Evolutionary conservation across 139 green algal genomes (phyloP).

Genomic region (Picochlorum sp.): DNA sequence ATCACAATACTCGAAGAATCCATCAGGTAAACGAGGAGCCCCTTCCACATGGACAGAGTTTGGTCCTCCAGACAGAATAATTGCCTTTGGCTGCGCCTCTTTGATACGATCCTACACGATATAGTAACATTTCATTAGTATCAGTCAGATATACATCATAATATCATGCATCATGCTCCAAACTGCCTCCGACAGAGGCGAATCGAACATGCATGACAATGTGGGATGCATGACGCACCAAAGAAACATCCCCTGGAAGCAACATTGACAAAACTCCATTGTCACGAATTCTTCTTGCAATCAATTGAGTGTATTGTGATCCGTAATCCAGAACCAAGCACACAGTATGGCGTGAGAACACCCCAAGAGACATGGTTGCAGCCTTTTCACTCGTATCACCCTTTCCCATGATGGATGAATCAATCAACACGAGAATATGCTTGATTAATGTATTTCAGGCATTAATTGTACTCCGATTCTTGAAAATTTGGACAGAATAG

Average conservation of each 20-base stretch:
- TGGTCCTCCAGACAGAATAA: slow-evolving; percentile 93
- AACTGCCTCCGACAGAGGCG: no score
- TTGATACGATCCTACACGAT: slow-evolving; percentile 71
- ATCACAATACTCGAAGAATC: slow-evolving; percentile 71
- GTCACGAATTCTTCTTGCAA: slow-evolving; percentile 85
- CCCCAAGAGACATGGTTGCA: slow-evolving; percentile 10
- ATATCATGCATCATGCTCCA: neutral
- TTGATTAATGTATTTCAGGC: no score
- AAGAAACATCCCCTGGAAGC: slow-evolving; percentile 73
- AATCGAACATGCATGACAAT: neutral
- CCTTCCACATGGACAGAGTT: slow-evolving; percentile 91
- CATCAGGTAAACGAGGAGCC: slow-evolving; percentile 70
- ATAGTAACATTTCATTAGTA: neutral
- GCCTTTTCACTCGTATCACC: slow-evolving; percentile 6
- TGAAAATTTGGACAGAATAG: no score
- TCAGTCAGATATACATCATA: neutral
- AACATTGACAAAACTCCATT: slow-evolving; percentile 83
- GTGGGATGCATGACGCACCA: slow-evolving; percentile 44
- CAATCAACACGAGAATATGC: no score
- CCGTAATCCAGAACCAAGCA: slow-evolving; percentile 82
- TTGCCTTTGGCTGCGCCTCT: slow-evolving; percentile 53
- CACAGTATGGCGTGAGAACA: slow-evolving; percentile 27
- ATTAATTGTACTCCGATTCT: no score
- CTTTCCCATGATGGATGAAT: neutral
- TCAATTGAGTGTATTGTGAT: slow-evolving; percentile 97